These are phyloP conservation scores for Catunica adiposa DNA, from an alignment of 2,329 filamentous ascomycete species.

Conservation along the genomic window DNA sequence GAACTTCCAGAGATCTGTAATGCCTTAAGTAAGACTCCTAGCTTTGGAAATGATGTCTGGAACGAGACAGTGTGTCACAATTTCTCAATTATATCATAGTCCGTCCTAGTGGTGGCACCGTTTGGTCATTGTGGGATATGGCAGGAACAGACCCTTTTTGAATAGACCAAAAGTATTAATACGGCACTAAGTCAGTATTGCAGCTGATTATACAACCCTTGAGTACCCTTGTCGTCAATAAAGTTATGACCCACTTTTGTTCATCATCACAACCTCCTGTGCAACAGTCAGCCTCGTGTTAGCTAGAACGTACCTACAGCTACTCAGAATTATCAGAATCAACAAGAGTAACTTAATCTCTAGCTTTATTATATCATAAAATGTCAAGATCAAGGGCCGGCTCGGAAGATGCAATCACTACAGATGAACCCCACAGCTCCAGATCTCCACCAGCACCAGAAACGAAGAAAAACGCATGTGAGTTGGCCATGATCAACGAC, in stretches of 20 bases:
- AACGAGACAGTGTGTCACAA: too few species aligned
- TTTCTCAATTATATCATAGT: too few species aligned
- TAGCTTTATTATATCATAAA: not conserved
- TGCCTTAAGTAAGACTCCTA: too few species aligned
- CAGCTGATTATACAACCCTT: not conserved
- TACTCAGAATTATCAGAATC: not conserved
- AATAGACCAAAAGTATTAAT: not conserved
- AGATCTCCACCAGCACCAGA: not conserved
- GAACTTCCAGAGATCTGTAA: not conserved
- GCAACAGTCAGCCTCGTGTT: conserved; percentile 5
- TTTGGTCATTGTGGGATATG: not conserved
- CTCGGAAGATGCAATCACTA: not conserved
- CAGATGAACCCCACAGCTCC: not conserved
- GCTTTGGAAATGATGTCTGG: too few species aligned
- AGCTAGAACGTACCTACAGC: not conserved
- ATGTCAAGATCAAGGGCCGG: not conserved
- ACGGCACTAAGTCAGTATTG: not conserved
- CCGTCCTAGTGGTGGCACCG: not conserved
- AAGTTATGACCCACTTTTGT: not conserved
- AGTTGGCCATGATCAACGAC: not conserved
- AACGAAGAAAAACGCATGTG: conserved; percentile 2
- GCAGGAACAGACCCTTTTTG: too few species aligned
- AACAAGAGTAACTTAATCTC: not conserved
- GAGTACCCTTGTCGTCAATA: not conserved
- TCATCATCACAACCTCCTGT: not conserved